Percentiles rank a stretch among this genome's conserved stretches.
Conservation (phyloP, 129 eudicot species). For the Escallonia rubra region DNA sequence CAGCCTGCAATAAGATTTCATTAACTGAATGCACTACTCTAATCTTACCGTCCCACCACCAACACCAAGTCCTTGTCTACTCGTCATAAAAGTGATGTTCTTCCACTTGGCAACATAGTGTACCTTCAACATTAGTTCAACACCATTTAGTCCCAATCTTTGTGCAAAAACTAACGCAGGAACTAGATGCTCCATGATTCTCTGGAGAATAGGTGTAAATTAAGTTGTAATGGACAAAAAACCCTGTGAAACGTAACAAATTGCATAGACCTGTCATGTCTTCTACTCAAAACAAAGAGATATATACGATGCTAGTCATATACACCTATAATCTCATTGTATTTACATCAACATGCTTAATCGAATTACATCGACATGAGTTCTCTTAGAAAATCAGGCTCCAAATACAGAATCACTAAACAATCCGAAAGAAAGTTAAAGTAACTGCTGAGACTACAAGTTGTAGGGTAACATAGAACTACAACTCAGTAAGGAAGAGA, state of each 20-base stretch:
- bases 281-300: neutral
- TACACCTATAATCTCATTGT: too few relatives aligned
- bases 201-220: neutral
- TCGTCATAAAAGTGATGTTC: slow-evolving; percentile 92
- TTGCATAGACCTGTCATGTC: neutral
- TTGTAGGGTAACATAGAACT: too few relatives aligned
- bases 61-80: slow-evolving; percentile 94
- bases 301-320: neutral
- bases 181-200: neutral
- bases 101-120: slow-evolving; percentile 99
- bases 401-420: too few relatives aligned
- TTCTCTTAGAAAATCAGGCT: too few relatives aligned
- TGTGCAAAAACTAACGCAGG: neutral
- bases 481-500: too few relatives aligned
- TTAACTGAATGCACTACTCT: neutral
- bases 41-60: slow-evolving; percentile 96
- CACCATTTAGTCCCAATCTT: slow-evolving; percentile 5
- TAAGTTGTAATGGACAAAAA: neutral
- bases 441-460: too few relatives aligned
- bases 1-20: neutral
- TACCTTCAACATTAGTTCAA: slow-evolving; percentile 45
- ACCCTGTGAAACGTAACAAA: neutral
- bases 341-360: too few relatives aligned
- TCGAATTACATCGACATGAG: too few relatives aligned
- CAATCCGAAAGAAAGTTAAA: too few relatives aligned